Conservation (phyloP, 805 yeast genomes). For the Metschnikowia noctiluminum region DNA sequence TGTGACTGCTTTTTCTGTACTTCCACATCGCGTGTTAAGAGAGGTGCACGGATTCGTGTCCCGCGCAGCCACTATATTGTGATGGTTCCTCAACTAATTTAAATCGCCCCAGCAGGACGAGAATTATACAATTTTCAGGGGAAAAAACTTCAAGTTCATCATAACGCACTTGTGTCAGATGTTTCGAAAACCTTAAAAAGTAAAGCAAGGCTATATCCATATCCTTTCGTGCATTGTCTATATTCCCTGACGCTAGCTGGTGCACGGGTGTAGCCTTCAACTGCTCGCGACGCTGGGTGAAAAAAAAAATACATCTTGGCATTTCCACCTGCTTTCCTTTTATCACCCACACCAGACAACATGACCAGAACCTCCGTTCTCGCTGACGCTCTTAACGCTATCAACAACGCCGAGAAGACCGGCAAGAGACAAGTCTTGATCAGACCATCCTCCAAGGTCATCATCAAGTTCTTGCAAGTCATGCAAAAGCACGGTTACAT, state of each 20-base stretch:
- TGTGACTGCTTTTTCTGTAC: slow-evolving; percentile 18
- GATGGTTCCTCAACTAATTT: not conserved
- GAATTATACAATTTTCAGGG: not conserved
- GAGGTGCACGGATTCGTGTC: slow-evolving; percentile 2
- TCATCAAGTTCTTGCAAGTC: slow-evolving; percentile 30
- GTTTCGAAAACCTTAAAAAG: too few species aligned
- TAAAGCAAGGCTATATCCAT: too few species aligned
- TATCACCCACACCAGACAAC: slow-evolving; percentile 2
- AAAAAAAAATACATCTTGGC: slow-evolving; percentile 5
- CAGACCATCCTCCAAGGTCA: slow-evolving; percentile 36
- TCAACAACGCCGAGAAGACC: slow-evolving; percentile 37
- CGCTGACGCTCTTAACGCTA: slow-evolving; percentile 36
- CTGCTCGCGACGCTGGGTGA: not conserved
- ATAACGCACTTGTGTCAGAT: too few species aligned
- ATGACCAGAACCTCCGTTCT: slow-evolving; percentile 36
- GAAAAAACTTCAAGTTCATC: too few species aligned
- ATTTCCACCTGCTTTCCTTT: not conserved
- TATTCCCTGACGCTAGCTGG: not conserved
- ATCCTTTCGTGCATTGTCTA: slow-evolving; percentile 5
- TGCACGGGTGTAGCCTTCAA: slow-evolving; percentile 9
- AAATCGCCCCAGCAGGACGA: not conserved
- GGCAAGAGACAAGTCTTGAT: slow-evolving; percentile 36
- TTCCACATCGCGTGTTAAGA: not conserved
- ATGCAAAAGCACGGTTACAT: slow-evolving; percentile 37
- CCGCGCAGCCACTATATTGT: not conserved